These are phyloP conservation scores for Aristolochia fimbriata DNA, from an alignment of 164 flowering plant species.

Conservation along the genomic window DNA sequence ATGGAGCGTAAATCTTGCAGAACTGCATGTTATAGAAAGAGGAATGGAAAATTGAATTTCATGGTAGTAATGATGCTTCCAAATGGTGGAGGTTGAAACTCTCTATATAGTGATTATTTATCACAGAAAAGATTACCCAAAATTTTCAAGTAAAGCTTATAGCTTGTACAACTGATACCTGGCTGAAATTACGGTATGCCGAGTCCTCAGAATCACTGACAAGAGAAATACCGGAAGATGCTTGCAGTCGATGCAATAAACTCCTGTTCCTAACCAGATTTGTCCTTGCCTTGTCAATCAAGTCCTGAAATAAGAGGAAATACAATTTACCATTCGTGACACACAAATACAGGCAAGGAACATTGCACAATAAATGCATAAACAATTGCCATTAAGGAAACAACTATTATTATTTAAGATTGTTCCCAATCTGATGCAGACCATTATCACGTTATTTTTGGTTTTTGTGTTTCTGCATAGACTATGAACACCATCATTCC, in stretches of 20 bases:
- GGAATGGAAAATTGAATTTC: no score
- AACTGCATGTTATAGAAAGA: no score
- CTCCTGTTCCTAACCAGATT: conserved; percentile 62
- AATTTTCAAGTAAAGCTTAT: not conserved
- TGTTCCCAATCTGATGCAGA: no score
- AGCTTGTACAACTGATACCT: conserved; percentile 29
- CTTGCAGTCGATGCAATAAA: conserved; percentile 60
- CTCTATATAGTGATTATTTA: not conserved
- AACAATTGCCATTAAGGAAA: no score
- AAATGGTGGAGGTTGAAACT: not conserved
- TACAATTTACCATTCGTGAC: no score
- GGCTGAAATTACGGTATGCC: conserved; percentile 56
- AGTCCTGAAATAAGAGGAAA: conserved; percentile 33
- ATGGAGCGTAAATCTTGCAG: no score
- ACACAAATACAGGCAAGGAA: not conserved
- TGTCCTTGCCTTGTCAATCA: conserved; percentile 74
- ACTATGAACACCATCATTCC: no score
- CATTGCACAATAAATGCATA: not conserved
- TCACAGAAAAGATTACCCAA: not conserved
- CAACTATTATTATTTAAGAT: no score
- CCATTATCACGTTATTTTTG: no score
- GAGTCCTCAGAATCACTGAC: conserved; percentile 47
- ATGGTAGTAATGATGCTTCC: no score
- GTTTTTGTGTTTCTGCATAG: no score
- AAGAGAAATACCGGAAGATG: conserved; percentile 37